A percentile compares a stretch with the other conserved stretches of the same genome.
phyloP scores from a whole-genome alignment of 192 early-diverging fungal species.

The Coemansia sp. region DNA sequence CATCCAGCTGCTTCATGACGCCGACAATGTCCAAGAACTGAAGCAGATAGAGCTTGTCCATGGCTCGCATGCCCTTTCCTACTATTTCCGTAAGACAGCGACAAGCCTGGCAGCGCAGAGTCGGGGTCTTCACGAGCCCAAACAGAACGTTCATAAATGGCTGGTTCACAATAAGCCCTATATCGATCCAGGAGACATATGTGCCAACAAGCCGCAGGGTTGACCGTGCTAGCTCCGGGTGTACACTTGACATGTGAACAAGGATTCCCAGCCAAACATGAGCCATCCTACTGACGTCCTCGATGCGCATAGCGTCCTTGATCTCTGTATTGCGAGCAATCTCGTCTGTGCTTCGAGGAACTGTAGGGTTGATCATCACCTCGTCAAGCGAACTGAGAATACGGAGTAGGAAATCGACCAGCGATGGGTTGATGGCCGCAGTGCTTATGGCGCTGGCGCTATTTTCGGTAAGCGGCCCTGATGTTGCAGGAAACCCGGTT shows the following conservation, averaged over 20 bases:
- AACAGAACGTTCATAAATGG: slow-evolving; percentile 76
- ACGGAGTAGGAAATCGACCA: slow-evolving; percentile 76
- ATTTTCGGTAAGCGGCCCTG: slow-evolving; percentile 45
- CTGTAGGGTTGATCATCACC: slow-evolving; percentile 76
- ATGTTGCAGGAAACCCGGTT: slow-evolving; percentile 53
- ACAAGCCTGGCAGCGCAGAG: slow-evolving; percentile 73
- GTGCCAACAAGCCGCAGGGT: slow-evolving; percentile 76
- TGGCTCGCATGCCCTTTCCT: slow-evolving; percentile 88
- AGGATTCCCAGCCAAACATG: slow-evolving; percentile 79
- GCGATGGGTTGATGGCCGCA: slow-evolving; percentile 54
- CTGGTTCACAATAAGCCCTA: slow-evolving; percentile 85
- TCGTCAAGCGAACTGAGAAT: slow-evolving; percentile 83
- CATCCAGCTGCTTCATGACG: slow-evolving; percentile 43
- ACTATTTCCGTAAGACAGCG: slow-evolving; percentile 86
- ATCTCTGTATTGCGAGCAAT: slow-evolving; percentile 74
- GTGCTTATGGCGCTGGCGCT: slow-evolving; percentile 55
- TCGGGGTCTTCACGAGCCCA: slow-evolving; percentile 64
- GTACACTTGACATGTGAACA: slow-evolving; percentile 55
- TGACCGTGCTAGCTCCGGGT: slow-evolving; percentile 65
- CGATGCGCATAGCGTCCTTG: slow-evolving; percentile 90
- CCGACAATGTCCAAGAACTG: slow-evolving; percentile 62
- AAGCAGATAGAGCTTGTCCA: slow-evolving; percentile 87
- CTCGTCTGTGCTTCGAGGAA: slow-evolving; percentile 68
- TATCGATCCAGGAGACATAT: slow-evolving; percentile 97
- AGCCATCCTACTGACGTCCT: slow-evolving; percentile 72